These are phyloP conservation scores for Podila horticola DNA, from an alignment of 192 early-diverging fungal genomes.

Conservation along the genomic window DNA sequence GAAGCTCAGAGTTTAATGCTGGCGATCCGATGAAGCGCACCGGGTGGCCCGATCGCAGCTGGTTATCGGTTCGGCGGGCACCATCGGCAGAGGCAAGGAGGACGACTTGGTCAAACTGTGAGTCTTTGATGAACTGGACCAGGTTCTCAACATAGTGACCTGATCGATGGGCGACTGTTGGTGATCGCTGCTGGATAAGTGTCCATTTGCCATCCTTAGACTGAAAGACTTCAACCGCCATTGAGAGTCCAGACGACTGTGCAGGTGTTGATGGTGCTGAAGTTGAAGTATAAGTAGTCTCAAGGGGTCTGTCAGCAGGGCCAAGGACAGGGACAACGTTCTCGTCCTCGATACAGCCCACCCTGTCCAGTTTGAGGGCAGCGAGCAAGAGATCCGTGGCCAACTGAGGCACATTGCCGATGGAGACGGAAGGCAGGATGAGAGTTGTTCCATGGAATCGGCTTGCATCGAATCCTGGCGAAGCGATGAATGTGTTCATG, in stretches of 20 bases:
- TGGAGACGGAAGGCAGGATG: constrained; percentile 73
- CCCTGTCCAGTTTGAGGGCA: constrained; percentile 65
- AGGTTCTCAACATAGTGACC: constrained; percentile 61
- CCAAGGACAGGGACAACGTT: constrained; percentile 71
- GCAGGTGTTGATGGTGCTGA: not conserved
- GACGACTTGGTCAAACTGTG: constrained; percentile 65
- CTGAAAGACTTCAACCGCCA: constrained; percentile 73
- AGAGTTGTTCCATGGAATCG: constrained; percentile 52
- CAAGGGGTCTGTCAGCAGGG: constrained; percentile 42
- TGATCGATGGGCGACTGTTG: constrained; percentile 61
- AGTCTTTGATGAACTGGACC: constrained; percentile 62
- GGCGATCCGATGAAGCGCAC: constrained; percentile 56
- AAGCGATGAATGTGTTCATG: constrained; percentile 57
- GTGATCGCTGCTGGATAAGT: constrained; percentile 76
- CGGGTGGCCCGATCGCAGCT: constrained; percentile 65
- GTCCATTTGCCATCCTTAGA: constrained; percentile 72
- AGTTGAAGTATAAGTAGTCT: constrained; percentile 44
- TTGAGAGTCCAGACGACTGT: constrained; percentile 39
- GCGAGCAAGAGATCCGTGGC: constrained; percentile 74
- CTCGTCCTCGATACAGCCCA: constrained; percentile 71
- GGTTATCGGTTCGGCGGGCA: constrained; percentile 65
- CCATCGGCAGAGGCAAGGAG: constrained; percentile 78
- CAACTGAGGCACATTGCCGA: constrained; percentile 85
- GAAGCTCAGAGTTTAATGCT: constrained; percentile 6
- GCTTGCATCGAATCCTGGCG: constrained; percentile 45